phyloP scores from a whole-genome alignment of 257 asterid genomes.

The Eustoma russellianum region DNA sequence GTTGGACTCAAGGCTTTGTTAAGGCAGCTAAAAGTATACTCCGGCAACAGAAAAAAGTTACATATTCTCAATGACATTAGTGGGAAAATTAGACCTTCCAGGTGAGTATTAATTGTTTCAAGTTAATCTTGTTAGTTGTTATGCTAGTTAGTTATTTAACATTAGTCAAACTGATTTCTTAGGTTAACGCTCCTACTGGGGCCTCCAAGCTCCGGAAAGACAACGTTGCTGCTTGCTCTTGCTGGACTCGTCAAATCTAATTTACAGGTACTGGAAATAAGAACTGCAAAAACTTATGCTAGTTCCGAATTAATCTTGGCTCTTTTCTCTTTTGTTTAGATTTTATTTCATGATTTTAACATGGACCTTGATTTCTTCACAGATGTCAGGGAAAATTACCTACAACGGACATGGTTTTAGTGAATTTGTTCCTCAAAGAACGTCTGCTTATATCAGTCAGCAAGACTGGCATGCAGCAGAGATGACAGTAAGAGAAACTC shows the following conservation, averaged over 20 bases:
- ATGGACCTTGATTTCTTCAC: constrained; percentile 32
- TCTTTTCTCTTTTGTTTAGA: neutral
- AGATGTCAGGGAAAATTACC: constrained; percentile 84
- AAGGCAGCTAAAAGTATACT: constrained; percentile 52
- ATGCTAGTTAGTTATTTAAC: constrained; percentile 2
- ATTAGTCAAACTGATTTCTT: neutral
- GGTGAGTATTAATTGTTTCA: constrained; percentile 34
- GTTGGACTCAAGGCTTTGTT: constrained; percentile 50
- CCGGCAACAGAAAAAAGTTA: constrained; percentile 56
- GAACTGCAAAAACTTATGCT: neutral
- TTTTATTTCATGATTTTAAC: constrained; percentile 35
- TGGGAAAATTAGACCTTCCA: constrained; percentile 92
- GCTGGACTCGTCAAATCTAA: constrained; percentile 82
- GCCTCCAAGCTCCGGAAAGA: constrained; percentile 98
- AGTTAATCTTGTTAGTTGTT: constrained; percentile 32
- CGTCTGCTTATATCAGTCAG: constrained; percentile 81
- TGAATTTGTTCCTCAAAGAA: constrained; percentile 83
- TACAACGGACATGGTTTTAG: constrained; percentile 74
- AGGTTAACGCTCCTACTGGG: constrained; percentile 86
- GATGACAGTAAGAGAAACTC: constrained; percentile 94
- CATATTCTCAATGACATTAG: constrained; percentile 69
- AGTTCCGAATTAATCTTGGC: neutral
- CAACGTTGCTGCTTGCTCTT: constrained; percentile 75
- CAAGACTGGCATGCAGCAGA: constrained; percentile 85
- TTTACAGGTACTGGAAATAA: constrained; percentile 52